Evolutionary conservation across 495 filamentous ascomycete genomes (phyloP), one percentile per base, ranked within the genome.

Genomic region (Aspergillus nidulans): DNA sequence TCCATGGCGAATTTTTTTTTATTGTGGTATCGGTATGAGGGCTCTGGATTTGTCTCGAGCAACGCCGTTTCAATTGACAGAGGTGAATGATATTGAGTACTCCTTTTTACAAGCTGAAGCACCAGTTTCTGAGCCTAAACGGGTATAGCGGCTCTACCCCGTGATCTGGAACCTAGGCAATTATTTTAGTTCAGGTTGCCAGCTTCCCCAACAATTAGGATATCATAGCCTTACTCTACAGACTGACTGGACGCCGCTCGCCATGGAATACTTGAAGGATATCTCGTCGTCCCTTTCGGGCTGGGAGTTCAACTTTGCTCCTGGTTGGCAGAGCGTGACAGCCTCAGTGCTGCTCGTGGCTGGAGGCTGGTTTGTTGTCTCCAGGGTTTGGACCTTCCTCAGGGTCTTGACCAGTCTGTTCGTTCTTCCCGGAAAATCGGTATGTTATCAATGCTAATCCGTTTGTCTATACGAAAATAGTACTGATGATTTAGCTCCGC

Each of bases 361-460:
- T 45, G 87, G 88, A 40, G 74, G 81, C 40, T 66, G 88, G 44
- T 84, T 76, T 58, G 56, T 90, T 30, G 72, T 75, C 53, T 74
- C 63, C 53, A 79, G 82, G 59, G 67, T 84, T 47, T 66, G 84
- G 56, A 83, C 74, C 62, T 85, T 87, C 66, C 57, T 86, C 45
- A 75, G 81, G 43, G 73, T 95, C 18, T 55, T 95, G 34, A 65
- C 88, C 41, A 88, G 83, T 69, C 66, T 91, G 41, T 96, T 96
- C 66, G 69, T 97, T 47, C 75, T 97, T 41, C 84, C 84, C 19
- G 84, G 84, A 40, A 78, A 74, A 56, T 69, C 81, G 47, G 83
- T 86, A 79, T 41, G 78, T 71, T 24, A 18, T n/a, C 20, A 15
- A 5, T 21, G 51, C 2, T 32, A 4, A 30, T 48, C 45, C 5